phyloP scores from a whole-genome alignment of 1,139 yeast species.

The Zygoascus sp. region DNA sequence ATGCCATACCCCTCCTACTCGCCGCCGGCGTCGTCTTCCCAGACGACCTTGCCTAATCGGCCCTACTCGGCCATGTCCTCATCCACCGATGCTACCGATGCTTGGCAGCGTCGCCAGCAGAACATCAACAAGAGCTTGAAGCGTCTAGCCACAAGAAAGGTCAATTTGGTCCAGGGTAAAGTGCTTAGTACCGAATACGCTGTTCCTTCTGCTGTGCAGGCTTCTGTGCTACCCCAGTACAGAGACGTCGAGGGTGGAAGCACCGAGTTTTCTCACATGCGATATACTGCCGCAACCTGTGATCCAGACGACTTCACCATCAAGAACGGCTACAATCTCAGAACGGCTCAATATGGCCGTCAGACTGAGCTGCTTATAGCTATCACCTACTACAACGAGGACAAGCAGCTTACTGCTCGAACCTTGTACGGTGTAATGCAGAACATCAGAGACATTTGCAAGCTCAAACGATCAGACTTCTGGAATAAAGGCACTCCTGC shows the following conservation, averaged over 20 bases:
- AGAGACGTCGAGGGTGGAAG: slow-evolving; percentile 61
- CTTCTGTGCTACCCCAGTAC: slow-evolving; percentile 50
- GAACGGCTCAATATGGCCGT: slow-evolving; percentile 70
- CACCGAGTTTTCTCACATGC: slow-evolving; percentile 66
- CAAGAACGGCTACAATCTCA: slow-evolving; percentile 67
- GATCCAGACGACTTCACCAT: slow-evolving; percentile 71
- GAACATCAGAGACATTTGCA: slow-evolving; percentile 76
- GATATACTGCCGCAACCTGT: slow-evolving; percentile 75
- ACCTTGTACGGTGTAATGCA: slow-evolving; percentile 92
- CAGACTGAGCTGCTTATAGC: slow-evolving; percentile 86
- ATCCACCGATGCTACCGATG: slow-evolving; percentile 22
- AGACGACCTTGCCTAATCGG: slow-evolving; percentile 11
- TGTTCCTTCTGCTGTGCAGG: slow-evolving; percentile 61
- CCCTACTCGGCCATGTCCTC: slow-evolving; percentile 22
- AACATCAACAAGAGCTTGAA: slow-evolving; percentile 21
- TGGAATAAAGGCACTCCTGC: slow-evolving; percentile 79
- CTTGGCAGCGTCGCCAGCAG: slow-evolving; percentile 25
- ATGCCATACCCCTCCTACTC: neutral
- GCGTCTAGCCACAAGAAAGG: slow-evolving; percentile 46
- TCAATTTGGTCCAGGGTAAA: slow-evolving; percentile 62
- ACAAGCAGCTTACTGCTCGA: slow-evolving; percentile 79
- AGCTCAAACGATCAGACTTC: slow-evolving; percentile 51
- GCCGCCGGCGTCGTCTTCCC: slow-evolving; percentile 13
- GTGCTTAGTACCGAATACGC: slow-evolving; percentile 73
- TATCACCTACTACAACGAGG: slow-evolving; percentile 92